Base-by-base conservation (phyloP, 176 grass and related monocot species). In the Phyllostachys edulis region DNA sequence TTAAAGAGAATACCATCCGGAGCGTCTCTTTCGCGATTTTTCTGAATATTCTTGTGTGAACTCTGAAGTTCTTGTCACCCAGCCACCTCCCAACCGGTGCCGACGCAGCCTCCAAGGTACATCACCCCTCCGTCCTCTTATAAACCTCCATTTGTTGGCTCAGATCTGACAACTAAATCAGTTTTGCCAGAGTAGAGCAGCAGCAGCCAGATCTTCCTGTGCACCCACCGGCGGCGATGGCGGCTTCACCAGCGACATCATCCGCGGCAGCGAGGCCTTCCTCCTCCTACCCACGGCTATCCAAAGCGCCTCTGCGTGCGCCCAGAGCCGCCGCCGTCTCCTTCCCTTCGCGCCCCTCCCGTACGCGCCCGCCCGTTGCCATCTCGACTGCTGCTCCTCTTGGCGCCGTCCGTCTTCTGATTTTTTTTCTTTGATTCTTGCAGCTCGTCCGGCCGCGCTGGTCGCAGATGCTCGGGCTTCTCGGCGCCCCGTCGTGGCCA, bases 161-260 rank as follows among this genome's bases (percentile, higher is more conserved):
- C n/a, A n/a, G n/a, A n/a, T n/a, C n/a, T n/a, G n/a, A n/a, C n/a
- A n/a, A n/a, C n/a, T n/a, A n/a, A n/a, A n/a, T n/a, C n/a, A n/a
- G n/a, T n/a, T n/a, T n/a, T n/a, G n/a, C n/a, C 29, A 45, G 27
- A 54, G 34, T 0, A 52, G 50, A 9, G 68, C 14, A 26, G 80
- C 55, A 40, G 11, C 39, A 46, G 27, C 70, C 80, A 83, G 80
- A 71, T 82, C 80, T 82, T 83, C 55, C 34, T 34, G 55, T 27
- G 40, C 80, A 72, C 68, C 63, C 46, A 73, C 45, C 45, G 23
- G 32, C 26, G 73, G 71, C 79, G 51, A 77, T 79, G 82, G 86
- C 86, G 63, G 75, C 92, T 63, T 72, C 89, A 77, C 79, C 82
- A 0, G 81, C 67, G 17, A 87, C 72, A 4, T 69, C 91, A 61